Evolutionary conservation across 2,329 filamentous ascomycete genomes (phyloP).

Genomic region (Penicillium sclerotiorum): DNA sequence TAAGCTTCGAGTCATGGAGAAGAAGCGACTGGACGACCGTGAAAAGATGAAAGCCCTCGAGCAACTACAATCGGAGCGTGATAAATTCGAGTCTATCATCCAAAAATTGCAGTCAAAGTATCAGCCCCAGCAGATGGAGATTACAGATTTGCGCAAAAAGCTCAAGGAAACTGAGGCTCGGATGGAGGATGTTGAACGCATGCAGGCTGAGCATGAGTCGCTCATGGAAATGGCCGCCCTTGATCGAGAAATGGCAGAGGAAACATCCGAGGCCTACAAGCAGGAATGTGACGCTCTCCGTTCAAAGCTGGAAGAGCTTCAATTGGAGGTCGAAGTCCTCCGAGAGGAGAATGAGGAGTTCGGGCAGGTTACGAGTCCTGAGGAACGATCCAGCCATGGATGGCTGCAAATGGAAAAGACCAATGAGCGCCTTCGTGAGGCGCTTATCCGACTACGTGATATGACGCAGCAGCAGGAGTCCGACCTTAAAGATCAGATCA

Average conservation of each 20-base stretch:
- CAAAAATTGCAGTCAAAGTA: constrained; percentile 90
- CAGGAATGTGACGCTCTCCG: constrained; percentile 78
- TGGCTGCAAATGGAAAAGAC: constrained; percentile 91
- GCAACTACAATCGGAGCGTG: constrained; percentile 63
- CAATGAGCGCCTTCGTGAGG: constrained; percentile 84
- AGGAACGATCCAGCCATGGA: constrained; percentile 81
- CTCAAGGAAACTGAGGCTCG: constrained; percentile 74
- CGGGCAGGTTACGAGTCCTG: constrained; percentile 79
- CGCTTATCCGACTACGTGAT: constrained; percentile 80
- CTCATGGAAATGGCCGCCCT: constrained; percentile 83
- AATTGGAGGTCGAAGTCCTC: constrained; percentile 84
- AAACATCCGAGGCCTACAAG: constrained; percentile 80
- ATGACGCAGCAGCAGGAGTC: constrained; percentile 82
- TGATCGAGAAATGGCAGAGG: constrained; percentile 95
- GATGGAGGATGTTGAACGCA: constrained; percentile 69
- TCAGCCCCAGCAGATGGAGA: constrained; percentile 80
- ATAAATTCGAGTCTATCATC: constrained; percentile 72
- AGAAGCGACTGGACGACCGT: constrained; percentile 80
- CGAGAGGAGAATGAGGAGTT: constrained; percentile 85
- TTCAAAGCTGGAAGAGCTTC: constrained; percentile 76
- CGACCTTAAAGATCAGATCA: constrained; percentile 75
- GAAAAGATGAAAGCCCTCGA: constrained; percentile 81
- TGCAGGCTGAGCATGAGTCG: constrained; percentile 82
- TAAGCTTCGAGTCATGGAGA: constrained; percentile 83
- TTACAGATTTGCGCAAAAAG: constrained; percentile 72